Base-by-base conservation (phyloP, 1,139 yeast species). In the Yamadazyma diddensiae region DNA sequence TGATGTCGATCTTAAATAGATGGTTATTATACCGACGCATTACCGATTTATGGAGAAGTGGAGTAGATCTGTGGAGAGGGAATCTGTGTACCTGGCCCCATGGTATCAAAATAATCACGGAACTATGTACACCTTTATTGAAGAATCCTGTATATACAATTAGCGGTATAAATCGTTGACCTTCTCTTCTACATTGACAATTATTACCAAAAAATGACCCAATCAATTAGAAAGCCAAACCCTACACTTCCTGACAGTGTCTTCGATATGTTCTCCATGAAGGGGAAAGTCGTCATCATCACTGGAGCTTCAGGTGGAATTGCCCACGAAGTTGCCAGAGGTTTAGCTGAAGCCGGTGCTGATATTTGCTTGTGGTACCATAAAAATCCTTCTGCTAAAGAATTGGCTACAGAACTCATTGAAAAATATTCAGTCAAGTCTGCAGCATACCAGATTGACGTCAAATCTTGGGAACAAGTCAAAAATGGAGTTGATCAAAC, bases 261-360 rank as follows among this genome's bases (percentile, higher is more conserved):
- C 31, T 50, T 71, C 29, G 75, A 72, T 21, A 57, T 77, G 43
- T 77, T 79, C 50, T 73, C 79, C 4, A 64, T 84, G 45, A 81
- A 79, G 63, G 90, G 88, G 15, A 83, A 82, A 57, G 82, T 80
- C 15, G 88, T 90, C 32, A 77, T 84, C 21, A 73, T 86, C 45
- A 83, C 94, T 11, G 95, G 95, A 25, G 82, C 90, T 6, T 79
- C 90, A 11, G 73, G 82, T 23, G 95, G 94, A 17, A 85, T 85
- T 50, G 95, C 94, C 11, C 68, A 65, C 43, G 85, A 82, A 15
- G 82, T 83, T 29, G 94, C 94, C 26, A 82, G 77, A 51, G 92
- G 84, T 0, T 83, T 68, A 50, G 86, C 90, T 32, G 88, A 84
- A 62, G 90, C 90, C 5, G 95, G 94, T 32, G 94, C 92, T n/a